Percentiles rank a stretch among this genome's conserved stretches.
Evolutionary conservation across 352 stramenopile genomes (phyloP).

Genomic region (Globisporangium cylindrosporum): DNA sequence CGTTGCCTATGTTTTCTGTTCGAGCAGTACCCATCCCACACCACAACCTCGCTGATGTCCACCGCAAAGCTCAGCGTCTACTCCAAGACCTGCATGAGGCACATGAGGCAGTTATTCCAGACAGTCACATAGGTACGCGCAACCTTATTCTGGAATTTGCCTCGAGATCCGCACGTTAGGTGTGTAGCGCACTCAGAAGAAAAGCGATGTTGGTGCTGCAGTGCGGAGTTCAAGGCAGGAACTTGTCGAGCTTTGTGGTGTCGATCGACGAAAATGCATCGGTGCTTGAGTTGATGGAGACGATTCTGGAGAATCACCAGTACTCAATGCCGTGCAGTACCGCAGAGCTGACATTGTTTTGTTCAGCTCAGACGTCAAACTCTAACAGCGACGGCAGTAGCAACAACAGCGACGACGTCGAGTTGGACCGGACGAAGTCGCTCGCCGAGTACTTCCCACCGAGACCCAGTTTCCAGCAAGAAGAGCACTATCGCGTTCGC

Average conservation of each 20-base stretch:
- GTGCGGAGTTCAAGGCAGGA: not conserved
- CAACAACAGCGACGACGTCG: not conserved
- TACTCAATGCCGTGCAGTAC: slow-evolving; percentile 1
- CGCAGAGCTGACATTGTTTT: slow-evolving; percentile 2
- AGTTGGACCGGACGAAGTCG: slow-evolving; percentile 1
- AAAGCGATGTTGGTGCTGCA: slow-evolving; percentile 4
- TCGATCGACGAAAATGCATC: not conserved
- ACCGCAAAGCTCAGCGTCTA: not conserved
- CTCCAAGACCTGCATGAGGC: not conserved
- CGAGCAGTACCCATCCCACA: not conserved
- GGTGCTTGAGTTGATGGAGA: not conserved
- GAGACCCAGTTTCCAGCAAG: slow-evolving; percentile 5
- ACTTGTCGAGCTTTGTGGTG: not conserved
- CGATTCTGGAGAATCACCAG: not conserved
- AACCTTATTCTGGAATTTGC: not conserved
- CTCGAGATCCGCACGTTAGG: not conserved
- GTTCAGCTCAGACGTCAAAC: not conserved
- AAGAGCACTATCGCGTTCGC: not conserved
- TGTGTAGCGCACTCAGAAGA: not conserved
- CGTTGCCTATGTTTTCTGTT: not conserved
- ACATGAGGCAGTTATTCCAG: not conserved
- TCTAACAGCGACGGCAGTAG: not conserved
- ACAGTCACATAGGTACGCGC: not conserved
- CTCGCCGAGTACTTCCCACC: not conserved
- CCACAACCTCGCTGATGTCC: not conserved